Evolutionary conservation across 208 protist genomes (phyloP), one percentile per base, ranked within the genome.

Genomic region (Trypanosoma caninum): DNA sequence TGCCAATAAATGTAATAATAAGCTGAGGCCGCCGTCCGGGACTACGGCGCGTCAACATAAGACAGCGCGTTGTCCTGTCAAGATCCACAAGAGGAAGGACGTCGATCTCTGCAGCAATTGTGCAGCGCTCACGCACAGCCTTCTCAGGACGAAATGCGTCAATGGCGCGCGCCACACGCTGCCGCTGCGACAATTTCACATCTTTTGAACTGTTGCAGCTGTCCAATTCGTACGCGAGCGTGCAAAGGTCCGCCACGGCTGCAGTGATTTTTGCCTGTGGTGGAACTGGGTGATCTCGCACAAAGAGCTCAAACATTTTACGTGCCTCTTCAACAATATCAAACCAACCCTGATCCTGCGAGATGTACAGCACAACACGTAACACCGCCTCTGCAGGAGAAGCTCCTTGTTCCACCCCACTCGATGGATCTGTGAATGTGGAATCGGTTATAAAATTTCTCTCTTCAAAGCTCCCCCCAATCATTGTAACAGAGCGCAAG

Each of bases 161-260:
- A 25, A 87, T 78, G 25, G 80, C 76, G 14, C 69, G 55, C 18
- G 80, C 80, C 44, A 87, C 73, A 38, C 73, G 76, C 33, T 75
- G 76, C 35, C 69, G 77, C 71, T 87, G 76, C 57, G 68, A 44
- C 42, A 78, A 35, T 18, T 73, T 83, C 44, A 87, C 55, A 9
- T 72, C 59, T 18, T 38, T 47, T 46, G 72, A 57, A 37, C 54
- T 58, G 46, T 52, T 56, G 6, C 65, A 65, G 33, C 46, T 30
- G 53, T 80, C 67, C 25, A 87, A 54, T 60, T 80, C 76, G 53
- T 87, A 87, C 25, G 76, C 83, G 4, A 87, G 69, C 30, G 73
- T 61, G 57, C 75, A 87, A 20, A 82, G 58, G 27, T 79, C 80
- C 0, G 72, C 72, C 8, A 87, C 76, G 1, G 76, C 76, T 33